phyloP scores from a whole-genome alignment of 2,329 filamentous ascomycete genomes.

The Beauveria varroae region DNA sequence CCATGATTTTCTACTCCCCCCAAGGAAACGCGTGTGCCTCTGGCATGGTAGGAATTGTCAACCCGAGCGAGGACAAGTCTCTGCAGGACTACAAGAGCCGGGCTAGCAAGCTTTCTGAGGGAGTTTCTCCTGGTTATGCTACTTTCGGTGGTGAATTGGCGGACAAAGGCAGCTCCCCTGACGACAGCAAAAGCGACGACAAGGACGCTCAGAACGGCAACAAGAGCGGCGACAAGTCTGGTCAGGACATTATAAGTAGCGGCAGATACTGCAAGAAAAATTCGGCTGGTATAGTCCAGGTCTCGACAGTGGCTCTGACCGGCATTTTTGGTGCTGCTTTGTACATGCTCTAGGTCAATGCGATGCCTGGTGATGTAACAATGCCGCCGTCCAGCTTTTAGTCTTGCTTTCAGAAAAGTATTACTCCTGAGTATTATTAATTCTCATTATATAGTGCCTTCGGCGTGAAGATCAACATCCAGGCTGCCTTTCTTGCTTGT shows the following conservation, averaged over 20 bases:
- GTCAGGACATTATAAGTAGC: slow-evolving; percentile 2
- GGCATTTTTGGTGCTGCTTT: slow-evolving; percentile 15
- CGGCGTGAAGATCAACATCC: not conserved
- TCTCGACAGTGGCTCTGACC: slow-evolving; percentile 15
- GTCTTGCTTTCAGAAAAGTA: not conserved
- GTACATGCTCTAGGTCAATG: slow-evolving; percentile 14
- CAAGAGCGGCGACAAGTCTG: not conserved
- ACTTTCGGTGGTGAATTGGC: slow-evolving; percentile 24
- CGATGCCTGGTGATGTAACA: not conserved
- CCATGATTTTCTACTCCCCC: slow-evolving; percentile 32
- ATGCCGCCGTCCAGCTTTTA: not conserved
- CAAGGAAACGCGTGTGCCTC: slow-evolving; percentile 28
- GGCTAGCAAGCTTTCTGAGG: slow-evolving; percentile 20
- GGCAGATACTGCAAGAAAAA: slow-evolving; percentile 13
- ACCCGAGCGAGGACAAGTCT: slow-evolving; percentile 22
- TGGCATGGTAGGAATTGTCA: slow-evolving; percentile 35
- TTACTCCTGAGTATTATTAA: not conserved
- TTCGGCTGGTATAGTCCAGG: slow-evolving; percentile 13
- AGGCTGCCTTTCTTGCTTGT: not conserved
- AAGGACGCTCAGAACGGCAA: slow-evolving; percentile 3
- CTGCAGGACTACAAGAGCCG: slow-evolving; percentile 25
- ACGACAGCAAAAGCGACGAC: slow-evolving; percentile 3
- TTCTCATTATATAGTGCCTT: not conserved
- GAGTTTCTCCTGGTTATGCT: slow-evolving; percentile 20
- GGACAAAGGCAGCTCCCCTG: slow-evolving; percentile 15